Evolutionary conservation across 257 asterid species (phyloP), one percentile per base, ranked within the genome.

Genomic region (Lithospermum erythrorhizon): DNA sequence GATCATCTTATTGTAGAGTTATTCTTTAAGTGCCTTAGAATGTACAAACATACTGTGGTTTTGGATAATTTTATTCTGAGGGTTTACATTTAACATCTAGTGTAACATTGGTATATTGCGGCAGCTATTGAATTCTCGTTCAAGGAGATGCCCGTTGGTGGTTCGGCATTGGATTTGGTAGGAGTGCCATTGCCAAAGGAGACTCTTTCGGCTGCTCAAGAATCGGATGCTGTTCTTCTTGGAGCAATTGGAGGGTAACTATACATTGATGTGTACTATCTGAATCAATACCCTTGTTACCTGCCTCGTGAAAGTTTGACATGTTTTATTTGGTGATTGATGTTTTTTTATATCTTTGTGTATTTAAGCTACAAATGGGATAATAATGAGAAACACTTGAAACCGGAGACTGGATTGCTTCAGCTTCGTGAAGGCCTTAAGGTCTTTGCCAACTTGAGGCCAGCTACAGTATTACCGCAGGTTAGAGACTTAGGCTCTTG

Each of bases 211-310:
- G 74, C 81, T 57, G 96, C 99, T 20, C 83, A 78, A 87, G 77
- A 69, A 63, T 87, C 97, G 55, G 87, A 89, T 76, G 99, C 96
- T 55, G 87, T 89, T 77, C 91, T 93, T 63, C 97, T 93, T 49
- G 99, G 99, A 67, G 97, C 99, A 35, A 89, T 93, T 71, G 99
- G 99, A 82, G 99, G 99, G 97, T 88, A 77, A 68, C 27, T 41
- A 41, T 14, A 41, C 8, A 41, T 41, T 18, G 9, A 41, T 41
- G 16, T 41, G 2, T 41, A 18, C 49, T 11, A 13, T 41, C 49
- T 41, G 18, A 41, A 1, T 41, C 16, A 41, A 11, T 41, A 41
- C 17, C 13, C 13, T 14, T 3, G 17, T 41, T 14, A 41, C 15
- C 18, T 41, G 49, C 5, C 49, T 14, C 49, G 4, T 41, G 18